phyloP scores from a whole-genome alignment of 805 yeast genomes.

The Maudiozyma turicensis region DNA sequence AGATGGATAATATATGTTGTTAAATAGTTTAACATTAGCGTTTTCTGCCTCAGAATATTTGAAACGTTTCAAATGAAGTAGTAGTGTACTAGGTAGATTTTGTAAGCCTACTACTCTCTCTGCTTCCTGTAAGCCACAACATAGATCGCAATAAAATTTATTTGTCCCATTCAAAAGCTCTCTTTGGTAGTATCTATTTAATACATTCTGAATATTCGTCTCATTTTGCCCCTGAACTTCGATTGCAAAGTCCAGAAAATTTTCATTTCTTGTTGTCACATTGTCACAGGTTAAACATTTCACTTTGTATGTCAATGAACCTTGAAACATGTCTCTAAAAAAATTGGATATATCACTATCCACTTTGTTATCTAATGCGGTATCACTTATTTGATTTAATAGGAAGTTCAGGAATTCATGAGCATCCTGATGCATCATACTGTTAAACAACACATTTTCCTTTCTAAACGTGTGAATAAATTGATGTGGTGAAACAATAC shows the following conservation, averaged over 20 bases:
- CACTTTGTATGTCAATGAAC: constrained; percentile 76
- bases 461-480: constrained; percentile 68
- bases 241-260: constrained; percentile 74
- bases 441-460: constrained; percentile 77
- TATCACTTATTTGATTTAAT: constrained; percentile 61
- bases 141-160: constrained; percentile 85
- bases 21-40: constrained; percentile 74
- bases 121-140: constrained; percentile 89
- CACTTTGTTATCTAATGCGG: constrained; percentile 15
- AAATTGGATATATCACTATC: constrained; percentile 30
- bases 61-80: constrained; percentile 83
- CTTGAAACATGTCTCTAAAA: constrained; percentile 71
- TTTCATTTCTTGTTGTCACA: constrained; percentile 71
- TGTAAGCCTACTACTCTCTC: constrained; percentile 79
- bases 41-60: constrained; percentile 78
- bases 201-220: constrained; percentile 49
- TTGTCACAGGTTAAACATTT: constrained; percentile 88
- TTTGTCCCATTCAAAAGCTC: constrained; percentile 80
- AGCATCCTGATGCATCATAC: constrained; percentile 96
- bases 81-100: constrained; percentile 64
- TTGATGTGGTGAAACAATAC: constrained; percentile 75
- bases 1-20: constrained; percentile 72
- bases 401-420: constrained; percentile 89
- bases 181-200: constrained; percentile 52
- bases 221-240: constrained; percentile 73